phyloP scores from a whole-genome alignment of 306 rosid genomes.

The Trifolium fragiferum region DNA sequence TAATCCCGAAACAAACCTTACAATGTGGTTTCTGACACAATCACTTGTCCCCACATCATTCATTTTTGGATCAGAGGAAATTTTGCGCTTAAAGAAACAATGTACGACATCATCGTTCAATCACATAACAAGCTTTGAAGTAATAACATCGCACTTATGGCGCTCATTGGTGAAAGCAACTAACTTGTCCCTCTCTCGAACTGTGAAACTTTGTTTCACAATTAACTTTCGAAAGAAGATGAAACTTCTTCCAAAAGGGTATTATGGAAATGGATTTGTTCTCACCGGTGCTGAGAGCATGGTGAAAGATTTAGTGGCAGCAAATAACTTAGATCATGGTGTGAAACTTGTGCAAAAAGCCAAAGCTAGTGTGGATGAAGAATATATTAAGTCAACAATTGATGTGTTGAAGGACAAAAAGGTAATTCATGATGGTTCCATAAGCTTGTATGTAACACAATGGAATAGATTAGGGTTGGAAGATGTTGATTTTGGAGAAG shows the following conservation, averaged over 20 bases:
- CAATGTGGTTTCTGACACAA: slow-evolving; percentile 54
- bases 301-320: slow-evolving; percentile 48
- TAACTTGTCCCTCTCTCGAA: slow-evolving; percentile 41
- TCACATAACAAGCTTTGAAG: slow-evolving; percentile 60
- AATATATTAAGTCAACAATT: slow-evolving; percentile 60
- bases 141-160: slow-evolving; percentile 82
- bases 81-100: slow-evolving; percentile 61
- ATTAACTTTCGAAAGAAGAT: slow-evolving; percentile 54
- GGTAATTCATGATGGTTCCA: slow-evolving; percentile 50
- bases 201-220: slow-evolving; percentile 68
- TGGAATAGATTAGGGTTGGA: slow-evolving; percentile 77
- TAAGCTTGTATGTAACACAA: slow-evolving; percentile 66
- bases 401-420: slow-evolving; percentile 70
- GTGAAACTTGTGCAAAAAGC: slow-evolving; percentile 65
- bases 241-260: slow-evolving; percentile 59
- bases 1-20: slow-evolving; percentile 36
- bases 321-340: slow-evolving; percentile 55
- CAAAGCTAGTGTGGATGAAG: slow-evolving; percentile 53
- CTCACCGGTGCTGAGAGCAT: slow-evolving; percentile 61
- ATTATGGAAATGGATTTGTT: slow-evolving; percentile 76
- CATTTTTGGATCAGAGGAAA: slow-evolving; percentile 49
- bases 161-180: slow-evolving; percentile 66
- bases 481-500: slow-evolving; percentile 79
- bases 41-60: slow-evolving; percentile 57
- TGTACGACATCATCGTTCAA: slow-evolving; percentile 56